Base-by-base conservation (phyloP, 2,329 filamentous ascomycete species). In the Claviceps maximensis region DNA sequence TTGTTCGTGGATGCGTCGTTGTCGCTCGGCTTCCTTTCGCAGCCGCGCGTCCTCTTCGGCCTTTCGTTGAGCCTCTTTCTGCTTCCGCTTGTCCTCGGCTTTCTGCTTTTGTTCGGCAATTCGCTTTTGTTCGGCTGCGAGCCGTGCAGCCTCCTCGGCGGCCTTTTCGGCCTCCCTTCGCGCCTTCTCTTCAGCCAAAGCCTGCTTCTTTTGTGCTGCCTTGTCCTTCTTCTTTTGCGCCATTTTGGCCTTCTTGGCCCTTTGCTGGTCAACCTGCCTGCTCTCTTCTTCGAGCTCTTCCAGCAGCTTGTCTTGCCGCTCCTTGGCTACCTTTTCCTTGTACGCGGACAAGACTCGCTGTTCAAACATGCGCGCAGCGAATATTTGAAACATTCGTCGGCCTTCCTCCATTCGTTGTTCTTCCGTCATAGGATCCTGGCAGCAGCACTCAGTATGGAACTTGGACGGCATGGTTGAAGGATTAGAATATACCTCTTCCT, bases 351-450 rank as follows among this genome's bases (percentile, higher is more conserved):
- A 77, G 23, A 98, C 93, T 58, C 93, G 80, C 68, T 98, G 93
- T 72, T 98, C 93, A 68, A 98, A 98, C 93, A 98, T 98, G 58
- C 93, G 84, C 54, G 93, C 93, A 56, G 93, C 93, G 69, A 98
- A 98, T 67, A 98, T 97, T 68, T 98, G 93, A 67, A 98, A 98
- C 93, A 98, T 98, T 60, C 91, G 80, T 53, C 93, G 83, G 56
- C 93, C 93, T 74, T 98, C 93, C 68, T 97, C 90, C 93, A 98
- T 97, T 56, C 93, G 87, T 74, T 97, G 90, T 72, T 95, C 89
- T 74, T 97, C 91, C 50, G 89, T 96, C 88, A 97, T 93, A 58
- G 86, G 83, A 66, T 95, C 90, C 91, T 97, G 70, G 62, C 69
- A 71, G 66, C 66, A 71, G 64, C 68, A 69, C 66, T 71, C 64